Percentiles rank a stretch among this genome's conserved stretches.
phyloP scores from a whole-genome alignment of 352 stramenopile species.

The Phytophthora hibernalis region DNA sequence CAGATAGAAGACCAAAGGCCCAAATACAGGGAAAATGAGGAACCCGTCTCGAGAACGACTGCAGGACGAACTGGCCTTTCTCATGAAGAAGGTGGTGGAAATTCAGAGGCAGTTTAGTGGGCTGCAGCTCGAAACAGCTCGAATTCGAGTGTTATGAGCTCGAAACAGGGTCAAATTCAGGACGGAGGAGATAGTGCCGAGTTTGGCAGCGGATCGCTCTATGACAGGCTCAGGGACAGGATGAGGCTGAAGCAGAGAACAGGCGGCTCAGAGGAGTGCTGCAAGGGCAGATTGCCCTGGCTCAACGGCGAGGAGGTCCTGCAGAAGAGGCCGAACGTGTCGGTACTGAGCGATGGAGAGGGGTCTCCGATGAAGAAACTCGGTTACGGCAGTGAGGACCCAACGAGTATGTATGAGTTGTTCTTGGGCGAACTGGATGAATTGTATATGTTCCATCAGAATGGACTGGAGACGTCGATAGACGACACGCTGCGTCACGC shows the following conservation, averaged over 20 bases:
- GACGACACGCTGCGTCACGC: conserved; percentile 56
- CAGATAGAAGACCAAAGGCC: conserved; percentile 24
- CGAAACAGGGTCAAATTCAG: conserved; percentile 7
- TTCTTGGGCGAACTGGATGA: conserved; percentile 52
- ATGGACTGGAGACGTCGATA: conserved; percentile 46
- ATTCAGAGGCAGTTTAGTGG: conserved; percentile 47
- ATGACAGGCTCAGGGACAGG: conserved; percentile 44
- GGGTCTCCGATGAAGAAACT: conserved; percentile 26
- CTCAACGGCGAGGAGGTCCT: conserved; percentile 55
- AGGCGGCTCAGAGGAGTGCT: conserved; percentile 46
- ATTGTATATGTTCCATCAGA: conserved; percentile 52
- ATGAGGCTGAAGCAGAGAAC: conserved; percentile 53
- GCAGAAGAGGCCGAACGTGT: conserved; percentile 53
- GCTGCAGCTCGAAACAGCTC: conserved; percentile 25
- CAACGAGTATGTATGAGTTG: conserved; percentile 38
- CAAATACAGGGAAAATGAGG: conserved; percentile 38
- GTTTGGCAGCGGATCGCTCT: conserved; percentile 64
- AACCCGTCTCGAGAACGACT: conserved; percentile 54
- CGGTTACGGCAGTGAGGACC: conserved; percentile 28
- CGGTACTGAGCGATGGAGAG: conserved; percentile 32
- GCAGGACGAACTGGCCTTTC: conserved; percentile 54
- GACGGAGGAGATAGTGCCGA: conserved; percentile 21
- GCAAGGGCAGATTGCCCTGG: conserved; percentile 57
- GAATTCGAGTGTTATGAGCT: conserved; percentile 1
- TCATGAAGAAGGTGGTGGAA: conserved; percentile 50